Conservation (phyloP, 805 yeast genomes). For the Kurtzmaniella fragi region DNA sequence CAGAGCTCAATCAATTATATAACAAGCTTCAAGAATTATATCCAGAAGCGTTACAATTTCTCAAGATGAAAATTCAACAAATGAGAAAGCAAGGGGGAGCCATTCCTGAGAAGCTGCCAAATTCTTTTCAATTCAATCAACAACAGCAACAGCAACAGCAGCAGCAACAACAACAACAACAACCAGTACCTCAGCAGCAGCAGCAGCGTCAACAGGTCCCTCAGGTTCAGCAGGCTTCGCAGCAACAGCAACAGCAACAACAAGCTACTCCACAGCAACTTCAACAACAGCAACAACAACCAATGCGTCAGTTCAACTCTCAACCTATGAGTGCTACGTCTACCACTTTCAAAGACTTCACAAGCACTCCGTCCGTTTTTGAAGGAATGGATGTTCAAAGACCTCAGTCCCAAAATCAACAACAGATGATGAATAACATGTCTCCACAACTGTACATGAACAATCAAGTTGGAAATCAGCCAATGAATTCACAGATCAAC, state of each 20-base stretch:
- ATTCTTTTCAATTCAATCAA: slow-evolving; percentile 6
- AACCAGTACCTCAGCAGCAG: slow-evolving; percentile 4
- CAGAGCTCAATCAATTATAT: slow-evolving; percentile 46
- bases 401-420: too few species aligned
- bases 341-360: not conserved
- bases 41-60: slow-evolving; percentile 47
- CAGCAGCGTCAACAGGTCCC: not conserved
- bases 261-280: not conserved
- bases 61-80: slow-evolving; percentile 36
- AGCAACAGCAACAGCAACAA: not conserved
- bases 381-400: too few species aligned
- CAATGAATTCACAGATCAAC: too few species aligned
- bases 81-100: slow-evolving; percentile 27
- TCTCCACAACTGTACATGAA: slow-evolving; percentile 3
- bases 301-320: slow-evolving; percentile 2
- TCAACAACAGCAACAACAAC: not conserved
- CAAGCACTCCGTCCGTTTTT: not conserved
- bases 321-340: not conserved
- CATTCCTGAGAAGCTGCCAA: not conserved
- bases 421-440: not conserved
- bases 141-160: slow-evolving; percentile 6
- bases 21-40: slow-evolving; percentile 44
- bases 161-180: slow-evolving; percentile 8
- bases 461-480: too few species aligned
- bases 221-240: not conserved